A percentile compares a stretch with the other conserved stretches of the same genome.
phyloP scores from a whole-genome alignment of 2,329 filamentous ascomycete species.

The Fusarium vanettenii region DNA sequence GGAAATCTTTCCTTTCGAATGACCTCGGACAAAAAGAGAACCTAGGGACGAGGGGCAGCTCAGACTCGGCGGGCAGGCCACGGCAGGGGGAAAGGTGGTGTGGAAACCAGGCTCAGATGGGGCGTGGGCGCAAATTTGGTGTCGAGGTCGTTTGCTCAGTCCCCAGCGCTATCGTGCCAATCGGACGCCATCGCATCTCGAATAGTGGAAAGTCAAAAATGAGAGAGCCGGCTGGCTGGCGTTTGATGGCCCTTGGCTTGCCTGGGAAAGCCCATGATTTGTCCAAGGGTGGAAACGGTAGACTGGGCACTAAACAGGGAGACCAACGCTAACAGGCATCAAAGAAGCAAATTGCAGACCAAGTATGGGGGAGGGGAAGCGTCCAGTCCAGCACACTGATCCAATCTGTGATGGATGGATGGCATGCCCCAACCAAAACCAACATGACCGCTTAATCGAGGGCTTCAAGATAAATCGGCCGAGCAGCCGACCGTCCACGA shows the following conservation, averaged over 20 bases:
- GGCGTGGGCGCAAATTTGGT: slow-evolving; percentile 38
- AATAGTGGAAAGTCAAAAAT: slow-evolving; percentile 42
- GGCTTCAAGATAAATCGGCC: background rate
- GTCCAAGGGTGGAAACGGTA: slow-evolving; percentile 13
- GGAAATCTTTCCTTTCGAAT: background rate
- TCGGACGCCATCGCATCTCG: slow-evolving; percentile 47
- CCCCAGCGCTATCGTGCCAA: slow-evolving; percentile 48
- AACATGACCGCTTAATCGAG: background rate
- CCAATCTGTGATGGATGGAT: slow-evolving; percentile 16
- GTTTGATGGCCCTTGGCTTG: slow-evolving; percentile 7
- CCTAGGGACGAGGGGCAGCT: background rate
- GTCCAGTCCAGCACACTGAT: slow-evolving; percentile 12
- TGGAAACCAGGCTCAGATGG: slow-evolving; percentile 12
- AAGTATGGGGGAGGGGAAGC: background rate
- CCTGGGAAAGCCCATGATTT: slow-evolving; percentile 19
- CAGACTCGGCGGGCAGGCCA: slow-evolving; percentile 3
- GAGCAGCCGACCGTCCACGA: background rate
- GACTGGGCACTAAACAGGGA: slow-evolving; percentile 24
- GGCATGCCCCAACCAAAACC: background rate
- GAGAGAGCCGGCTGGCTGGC: slow-evolving; percentile 28
- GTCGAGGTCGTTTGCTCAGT: slow-evolving; percentile 31
- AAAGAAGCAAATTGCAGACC: slow-evolving; percentile 33
- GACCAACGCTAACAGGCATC: slow-evolving; percentile 31
- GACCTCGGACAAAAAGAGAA: background rate
- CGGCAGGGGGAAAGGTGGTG: slow-evolving; percentile 18